Evolutionary conservation across 2,329 filamentous ascomycete species (phyloP), one percentile per base, ranked within the genome.

Genomic region (Aspergillus sp.): DNA sequence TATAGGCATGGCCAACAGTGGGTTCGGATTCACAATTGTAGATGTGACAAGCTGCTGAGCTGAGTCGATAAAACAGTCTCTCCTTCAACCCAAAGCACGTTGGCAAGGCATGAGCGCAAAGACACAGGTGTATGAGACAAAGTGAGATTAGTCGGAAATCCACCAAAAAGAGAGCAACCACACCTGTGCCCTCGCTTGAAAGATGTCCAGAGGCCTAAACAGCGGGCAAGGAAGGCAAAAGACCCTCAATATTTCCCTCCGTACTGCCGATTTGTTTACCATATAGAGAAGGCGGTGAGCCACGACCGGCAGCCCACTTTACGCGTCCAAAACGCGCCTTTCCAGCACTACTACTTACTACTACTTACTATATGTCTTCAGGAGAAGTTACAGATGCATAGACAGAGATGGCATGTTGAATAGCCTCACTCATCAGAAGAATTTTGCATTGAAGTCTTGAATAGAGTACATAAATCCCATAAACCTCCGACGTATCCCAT

Each of bases 401-500:
- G 19, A 19, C 19, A 19, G 12, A 39, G 19, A 28, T 39, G 36
- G 26, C 12, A 12, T 5, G 26, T 26, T 39, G 6, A 39, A 39
- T 28, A 39, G 5, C 36, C 9, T 39, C 36, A 39, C 27, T 39
- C 36, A 39, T 39, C 27, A 39, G 7, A 39, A 39, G 36, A 12
- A 12, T 39, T 39, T 26, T 48, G 53, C 55, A 48, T 55, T 33
- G 54, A 61, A 49, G 52, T 54, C 41, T 57, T 46, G 47, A 54
- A 56, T 53, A 60, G 49, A 57, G 54, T 57, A 63, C 56, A 59
- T 58, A 51, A 54, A 55, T 48, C 12, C 36, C 38, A 48, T 53
- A 46, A 51, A 51, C 47, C 47, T 39, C 47, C 39, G 12, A 33
- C 32, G 43, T 40, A 43, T 44, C 44, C 41, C 12, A 26, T 48